phyloP scores from a whole-genome alignment of 2,329 filamentous ascomycete species.

The Fusarium buxicola region DNA sequence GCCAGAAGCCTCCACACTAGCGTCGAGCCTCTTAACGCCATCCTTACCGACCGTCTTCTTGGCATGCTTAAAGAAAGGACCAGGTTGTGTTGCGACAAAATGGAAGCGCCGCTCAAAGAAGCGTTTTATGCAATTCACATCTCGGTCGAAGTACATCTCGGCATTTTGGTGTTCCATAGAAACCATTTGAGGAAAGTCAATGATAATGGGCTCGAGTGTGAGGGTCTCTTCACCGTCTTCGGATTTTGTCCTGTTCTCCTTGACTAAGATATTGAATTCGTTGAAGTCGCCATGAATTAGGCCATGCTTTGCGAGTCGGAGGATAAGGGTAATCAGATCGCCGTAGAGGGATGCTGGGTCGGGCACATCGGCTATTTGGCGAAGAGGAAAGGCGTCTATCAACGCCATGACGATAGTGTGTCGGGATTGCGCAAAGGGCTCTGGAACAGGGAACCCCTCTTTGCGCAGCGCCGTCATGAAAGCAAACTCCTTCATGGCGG shows the following conservation, averaged over 20 bases:
- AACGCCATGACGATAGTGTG: constrained; percentile 98
- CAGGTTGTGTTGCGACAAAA: constrained; percentile 83
- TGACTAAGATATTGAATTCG: constrained; percentile 97
- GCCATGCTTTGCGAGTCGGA: constrained; percentile 85
- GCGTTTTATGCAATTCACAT: constrained; percentile 93
- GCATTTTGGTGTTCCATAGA: constrained; percentile 95
- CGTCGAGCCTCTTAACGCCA: constrained; percentile 78
- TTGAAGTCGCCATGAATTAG: constrained; percentile 99
- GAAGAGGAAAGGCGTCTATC: constrained; percentile 90
- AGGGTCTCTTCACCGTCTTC: constrained; percentile 59
- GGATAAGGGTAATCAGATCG: constrained; percentile 88
- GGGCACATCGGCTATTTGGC: constrained; percentile 86
- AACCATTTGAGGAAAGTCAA: constrained; percentile 98
- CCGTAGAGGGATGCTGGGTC: constrained; percentile 88
- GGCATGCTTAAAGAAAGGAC: constrained; percentile 87
- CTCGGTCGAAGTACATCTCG: constrained; percentile 96
- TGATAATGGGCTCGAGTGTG: constrained; percentile 80
- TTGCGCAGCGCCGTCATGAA: constrained; percentile 90
- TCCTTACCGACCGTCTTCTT: constrained; percentile 77
- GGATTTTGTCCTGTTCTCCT: constrained; percentile 69
- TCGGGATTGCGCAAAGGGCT: constrained; percentile 87
- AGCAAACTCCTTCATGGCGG: constrained; percentile 92
- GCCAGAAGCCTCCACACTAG: constrained; percentile 89
- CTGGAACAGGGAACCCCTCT: constrained; percentile 89
- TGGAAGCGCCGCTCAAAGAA: constrained; percentile 93